Evolutionary conservation across 495 filamentous ascomycete genomes (phyloP).

Genomic region (Penicillium robsamsonii): DNA sequence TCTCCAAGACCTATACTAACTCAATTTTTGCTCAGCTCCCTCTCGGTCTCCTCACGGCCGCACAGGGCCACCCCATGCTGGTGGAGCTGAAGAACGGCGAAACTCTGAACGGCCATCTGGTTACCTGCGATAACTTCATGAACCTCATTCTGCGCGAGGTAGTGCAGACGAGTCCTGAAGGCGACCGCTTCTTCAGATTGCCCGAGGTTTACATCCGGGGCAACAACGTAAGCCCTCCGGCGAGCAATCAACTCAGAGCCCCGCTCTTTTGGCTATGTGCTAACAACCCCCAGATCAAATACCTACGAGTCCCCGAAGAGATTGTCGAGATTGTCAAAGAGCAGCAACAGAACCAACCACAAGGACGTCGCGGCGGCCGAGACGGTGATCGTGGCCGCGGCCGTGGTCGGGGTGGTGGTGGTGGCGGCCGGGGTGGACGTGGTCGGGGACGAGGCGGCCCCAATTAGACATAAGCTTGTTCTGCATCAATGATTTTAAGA

Average conservation of each 20-base stretch:
- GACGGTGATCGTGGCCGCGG: conserved; percentile 60
- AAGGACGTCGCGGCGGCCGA: conserved; percentile 65
- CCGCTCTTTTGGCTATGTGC: not conserved
- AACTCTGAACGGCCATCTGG: conserved; percentile 91
- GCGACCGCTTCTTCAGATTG: conserved; percentile 86
- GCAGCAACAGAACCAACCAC: conserved; percentile 68
- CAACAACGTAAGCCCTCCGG: conserved; percentile 71
- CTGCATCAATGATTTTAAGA: conserved; percentile 21
- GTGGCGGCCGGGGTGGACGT: conserved; percentile 49
- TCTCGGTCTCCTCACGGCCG: conserved; percentile 87
- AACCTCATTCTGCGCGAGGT: conserved; percentile 96
- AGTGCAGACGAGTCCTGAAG: conserved; percentile 94
- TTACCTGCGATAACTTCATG: conserved; percentile 99
- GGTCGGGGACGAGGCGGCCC: conserved; percentile 46
- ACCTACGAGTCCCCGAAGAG: conserved; percentile 91
- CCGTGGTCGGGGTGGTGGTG: conserved; percentile 49
- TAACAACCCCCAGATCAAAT: conserved; percentile 76
- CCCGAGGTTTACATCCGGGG: conserved; percentile 95
- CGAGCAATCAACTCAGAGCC: not conserved
- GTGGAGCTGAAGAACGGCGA: conserved; percentile 99
- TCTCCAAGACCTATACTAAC: conserved; percentile 7
- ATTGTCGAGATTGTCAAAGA: conserved; percentile 93
- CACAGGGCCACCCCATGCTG: conserved; percentile 97
- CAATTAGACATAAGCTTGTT: conserved; percentile 27
- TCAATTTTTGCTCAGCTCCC: conserved; percentile 60